phyloP scores from a whole-genome alignment of 345 rosid genomes.

The Schrenkiella parvula region DNA sequence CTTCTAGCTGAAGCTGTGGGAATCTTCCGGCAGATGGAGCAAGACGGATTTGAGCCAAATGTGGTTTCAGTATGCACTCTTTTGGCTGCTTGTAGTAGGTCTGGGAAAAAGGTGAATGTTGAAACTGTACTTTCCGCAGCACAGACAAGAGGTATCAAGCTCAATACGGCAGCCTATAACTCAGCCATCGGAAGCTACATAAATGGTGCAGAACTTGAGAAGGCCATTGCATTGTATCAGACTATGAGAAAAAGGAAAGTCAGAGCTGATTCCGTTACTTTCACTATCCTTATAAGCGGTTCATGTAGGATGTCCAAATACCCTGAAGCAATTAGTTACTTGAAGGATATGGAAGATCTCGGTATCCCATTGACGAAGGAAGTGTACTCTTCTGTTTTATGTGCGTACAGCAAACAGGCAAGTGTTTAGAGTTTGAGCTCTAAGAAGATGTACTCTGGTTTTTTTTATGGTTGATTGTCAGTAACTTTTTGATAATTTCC shows the following conservation, averaged over 20 bases:
- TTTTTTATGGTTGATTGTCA: background rate
- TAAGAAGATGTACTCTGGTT: background rate
- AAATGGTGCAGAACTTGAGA: slow-evolving; percentile 77
- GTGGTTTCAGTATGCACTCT: slow-evolving; percentile 81
- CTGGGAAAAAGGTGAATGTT: slow-evolving; percentile 61
- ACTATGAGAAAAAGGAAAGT: slow-evolving; percentile 70
- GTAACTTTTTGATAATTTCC: background rate
- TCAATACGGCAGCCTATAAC: slow-evolving; percentile 80
- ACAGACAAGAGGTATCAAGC: slow-evolving; percentile 64
- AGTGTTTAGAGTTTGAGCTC: slow-evolving; percentile 27
- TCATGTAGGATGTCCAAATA: slow-evolving; percentile 71
- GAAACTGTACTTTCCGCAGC: slow-evolving; percentile 80
- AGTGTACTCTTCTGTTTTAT: slow-evolving; percentile 69
- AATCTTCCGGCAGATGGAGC: slow-evolving; percentile 78
- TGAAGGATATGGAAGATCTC: slow-evolving; percentile 56
- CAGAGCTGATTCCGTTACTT: slow-evolving; percentile 70
- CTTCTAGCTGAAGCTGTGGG: slow-evolving; percentile 71
- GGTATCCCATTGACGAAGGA: slow-evolving; percentile 67
- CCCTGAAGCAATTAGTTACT: slow-evolving; percentile 65
- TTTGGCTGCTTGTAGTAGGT: slow-evolving; percentile 82
- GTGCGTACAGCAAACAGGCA: slow-evolving; percentile 80
- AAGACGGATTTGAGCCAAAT: slow-evolving; percentile 61
- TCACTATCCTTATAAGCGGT: slow-evolving; percentile 70
- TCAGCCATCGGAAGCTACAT: slow-evolving; percentile 85
- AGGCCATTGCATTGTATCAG: slow-evolving; percentile 57